phyloP scores from a whole-genome alignment of 805 yeast genomes.

The Candida endomychidarum region DNA sequence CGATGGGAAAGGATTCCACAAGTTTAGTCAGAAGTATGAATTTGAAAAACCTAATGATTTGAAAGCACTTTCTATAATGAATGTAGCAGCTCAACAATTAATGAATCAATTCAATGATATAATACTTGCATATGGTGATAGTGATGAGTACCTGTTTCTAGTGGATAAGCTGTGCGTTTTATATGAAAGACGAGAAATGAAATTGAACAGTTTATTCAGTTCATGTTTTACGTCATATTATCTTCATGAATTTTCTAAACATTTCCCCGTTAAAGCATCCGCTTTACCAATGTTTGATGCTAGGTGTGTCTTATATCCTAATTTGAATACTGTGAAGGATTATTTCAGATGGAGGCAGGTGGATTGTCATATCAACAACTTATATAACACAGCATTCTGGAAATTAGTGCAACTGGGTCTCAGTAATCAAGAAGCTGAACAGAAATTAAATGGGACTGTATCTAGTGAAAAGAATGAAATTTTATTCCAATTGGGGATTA shows the following conservation, averaged over 20 bases:
- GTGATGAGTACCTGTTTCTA: conserved; percentile 90
- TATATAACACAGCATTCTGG: conserved; percentile 95
- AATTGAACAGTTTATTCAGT: conserved; percentile 78
- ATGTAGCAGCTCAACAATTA: conserved; percentile 68
- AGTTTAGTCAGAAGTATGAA: conserved; percentile 67
- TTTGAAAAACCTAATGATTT: conserved; percentile 88
- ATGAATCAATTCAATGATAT: conserved; percentile 70
- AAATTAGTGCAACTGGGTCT: conserved; percentile 62
- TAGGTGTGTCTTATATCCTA: conserved; percentile 85
- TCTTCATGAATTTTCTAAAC: conserved; percentile 61
- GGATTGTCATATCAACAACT: conserved; percentile 92
- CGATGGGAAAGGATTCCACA: conserved; percentile 94
- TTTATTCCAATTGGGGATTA: conserved; percentile 76
- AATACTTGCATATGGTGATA: conserved; percentile 85
- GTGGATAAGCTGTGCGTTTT: conserved; percentile 60
- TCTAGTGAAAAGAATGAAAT: conserved; percentile 88
- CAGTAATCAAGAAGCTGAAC: conserved; percentile 80
- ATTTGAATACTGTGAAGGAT: conserved; percentile 58
- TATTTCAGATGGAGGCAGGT: conserved; percentile 94
- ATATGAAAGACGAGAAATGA: conserved; percentile 81
- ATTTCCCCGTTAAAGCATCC: conserved; percentile 49
- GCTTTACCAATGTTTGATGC: conserved; percentile 88
- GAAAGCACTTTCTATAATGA: conserved; percentile 77
- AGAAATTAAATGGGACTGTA: conserved; percentile 70
- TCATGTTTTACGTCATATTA: conserved; percentile 80